A percentile compares a stretch with the other conserved stretches of the same genome.
Conservation (phyloP, 495 filamentous ascomycete species). For the Aspergillus wentii region DNA sequence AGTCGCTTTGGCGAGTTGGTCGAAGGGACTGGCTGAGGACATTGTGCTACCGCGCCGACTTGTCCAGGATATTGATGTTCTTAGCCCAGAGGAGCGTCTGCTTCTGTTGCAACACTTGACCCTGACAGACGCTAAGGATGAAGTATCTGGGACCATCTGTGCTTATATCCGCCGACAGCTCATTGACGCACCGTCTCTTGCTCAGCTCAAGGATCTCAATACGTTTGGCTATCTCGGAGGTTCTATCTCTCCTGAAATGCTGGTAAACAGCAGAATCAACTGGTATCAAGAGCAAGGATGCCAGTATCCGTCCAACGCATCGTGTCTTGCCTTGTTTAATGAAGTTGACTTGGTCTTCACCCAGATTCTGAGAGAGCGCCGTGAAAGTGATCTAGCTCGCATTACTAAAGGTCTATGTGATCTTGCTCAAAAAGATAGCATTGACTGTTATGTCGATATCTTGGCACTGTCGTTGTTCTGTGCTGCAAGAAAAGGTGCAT, state of each 20-base stretch:
- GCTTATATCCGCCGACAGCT: slow-evolving; percentile 43
- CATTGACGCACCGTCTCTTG: slow-evolving; percentile 43
- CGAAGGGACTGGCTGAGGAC: slow-evolving; percentile 23
- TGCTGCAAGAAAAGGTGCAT: slow-evolving; percentile 47
- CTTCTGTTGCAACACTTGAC: slow-evolving; percentile 46
- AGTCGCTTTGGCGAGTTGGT: slow-evolving; percentile 36
- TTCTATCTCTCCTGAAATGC: slow-evolving; percentile 29
- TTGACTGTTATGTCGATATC: slow-evolving; percentile 48
- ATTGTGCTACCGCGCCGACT: slow-evolving; percentile 40
- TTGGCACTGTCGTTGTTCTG: slow-evolving; percentile 51
- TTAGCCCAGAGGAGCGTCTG: slow-evolving; percentile 48
- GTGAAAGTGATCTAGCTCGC: slow-evolving; percentile 34
- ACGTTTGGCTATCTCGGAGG: slow-evolving; percentile 47
- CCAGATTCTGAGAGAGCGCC: slow-evolving; percentile 33
- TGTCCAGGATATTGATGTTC: slow-evolving; percentile 46
- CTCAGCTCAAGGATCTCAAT: slow-evolving; percentile 44
- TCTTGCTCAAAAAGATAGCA: slow-evolving; percentile 28
- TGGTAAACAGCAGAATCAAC: slow-evolving; percentile 42
- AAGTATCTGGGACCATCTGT: slow-evolving; percentile 28
- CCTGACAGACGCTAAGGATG: slow-evolving; percentile 27
- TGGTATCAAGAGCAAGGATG: slow-evolving; percentile 49
- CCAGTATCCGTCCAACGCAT: slow-evolving; percentile 29
- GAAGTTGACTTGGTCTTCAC: slow-evolving; percentile 38
- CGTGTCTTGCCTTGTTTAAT: slow-evolving; percentile 40
- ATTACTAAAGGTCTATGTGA: slow-evolving; percentile 33